Conservation (phyloP, 805 yeast genomes). For the Wickerhamiella sergipiensis region DNA sequence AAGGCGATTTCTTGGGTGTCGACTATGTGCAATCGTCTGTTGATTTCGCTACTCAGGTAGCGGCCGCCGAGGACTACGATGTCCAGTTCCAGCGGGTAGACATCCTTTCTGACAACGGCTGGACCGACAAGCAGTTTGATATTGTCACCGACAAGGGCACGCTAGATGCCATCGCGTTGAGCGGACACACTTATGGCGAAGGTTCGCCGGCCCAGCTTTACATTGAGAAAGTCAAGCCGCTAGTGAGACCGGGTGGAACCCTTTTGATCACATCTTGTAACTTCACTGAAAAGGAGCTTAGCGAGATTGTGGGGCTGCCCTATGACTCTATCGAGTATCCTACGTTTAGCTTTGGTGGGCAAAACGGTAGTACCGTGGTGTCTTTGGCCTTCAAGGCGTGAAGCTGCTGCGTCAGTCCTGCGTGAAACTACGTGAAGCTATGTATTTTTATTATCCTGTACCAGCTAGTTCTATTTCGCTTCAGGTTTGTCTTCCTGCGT, state of each 20-base stretch:
- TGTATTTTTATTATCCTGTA: not conserved
- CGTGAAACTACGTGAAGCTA: no score
- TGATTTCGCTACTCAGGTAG: conserved; percentile 53
- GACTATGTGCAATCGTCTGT: conserved; percentile 82
- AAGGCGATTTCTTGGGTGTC: conserved; percentile 52
- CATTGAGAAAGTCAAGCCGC: conserved; percentile 40
- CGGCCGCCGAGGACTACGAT: conserved; percentile 21
- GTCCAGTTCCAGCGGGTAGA: conserved; percentile 55
- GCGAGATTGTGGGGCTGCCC: conserved; percentile 32
- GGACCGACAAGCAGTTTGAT: conserved; percentile 41
- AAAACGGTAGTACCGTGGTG: conserved; percentile 75
- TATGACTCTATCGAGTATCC: conserved; percentile 70
- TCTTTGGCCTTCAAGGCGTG: conserved; percentile 52
- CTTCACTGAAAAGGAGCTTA: conserved; percentile 72
- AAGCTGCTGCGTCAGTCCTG: no score
- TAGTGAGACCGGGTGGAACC: conserved; percentile 44
- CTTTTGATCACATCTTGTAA: conserved; percentile 83
- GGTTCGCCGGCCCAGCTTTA: conserved; percentile 32
- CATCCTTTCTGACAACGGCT: conserved; percentile 34
- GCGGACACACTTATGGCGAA: conserved; percentile 36
- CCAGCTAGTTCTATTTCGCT: not conserved
- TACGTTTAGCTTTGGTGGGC: conserved; percentile 78
- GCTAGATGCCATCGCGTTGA: conserved; percentile 87
- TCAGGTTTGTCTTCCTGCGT: not conserved
- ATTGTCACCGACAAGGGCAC: conserved; percentile 89